Evolutionary conservation across 805 yeast genomes (phyloP).

Genomic region (Candida tallmaniae): DNA sequence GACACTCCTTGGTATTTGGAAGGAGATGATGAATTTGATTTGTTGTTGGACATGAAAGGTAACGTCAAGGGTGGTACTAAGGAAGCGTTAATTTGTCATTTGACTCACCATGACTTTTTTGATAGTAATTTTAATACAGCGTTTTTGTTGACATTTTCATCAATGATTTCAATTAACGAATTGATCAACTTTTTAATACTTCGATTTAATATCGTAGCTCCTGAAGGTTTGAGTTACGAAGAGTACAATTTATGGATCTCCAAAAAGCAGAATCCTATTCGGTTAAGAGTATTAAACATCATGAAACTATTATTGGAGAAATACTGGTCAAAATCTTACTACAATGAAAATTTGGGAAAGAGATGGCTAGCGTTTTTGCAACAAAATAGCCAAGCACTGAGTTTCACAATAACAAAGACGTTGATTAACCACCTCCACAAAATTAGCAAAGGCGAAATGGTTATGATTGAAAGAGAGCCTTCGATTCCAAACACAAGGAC

Average conservation of each 20-base stretch:
- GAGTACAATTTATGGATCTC: conserved; percentile 77
- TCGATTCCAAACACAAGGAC: conserved; percentile 23
- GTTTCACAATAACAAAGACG: conserved; percentile 24
- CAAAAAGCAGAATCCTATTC: conserved; percentile 63
- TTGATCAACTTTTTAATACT: conserved; percentile 55
- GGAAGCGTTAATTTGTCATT: conserved; percentile 71
- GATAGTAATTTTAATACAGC: conserved; percentile 64
- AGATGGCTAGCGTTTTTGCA: conserved; percentile 30
- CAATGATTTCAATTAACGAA: conserved; percentile 65
- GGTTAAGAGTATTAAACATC: conserved; percentile 59
- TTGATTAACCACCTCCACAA: conserved; percentile 20
- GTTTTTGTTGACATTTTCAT: conserved; percentile 68
- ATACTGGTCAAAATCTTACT: conserved; percentile 65
- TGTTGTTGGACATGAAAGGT: conserved; percentile 60
- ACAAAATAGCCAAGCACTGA: conserved; percentile 12
- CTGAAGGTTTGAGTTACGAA: conserved; percentile 81
- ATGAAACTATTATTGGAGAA: conserved; percentile 63
- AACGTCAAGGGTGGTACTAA: conserved; percentile 79
- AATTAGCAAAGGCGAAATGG: conserved; percentile 27
- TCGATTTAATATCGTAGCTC: conserved; percentile 70
- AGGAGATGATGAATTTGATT: conserved; percentile 57
- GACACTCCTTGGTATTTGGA: conserved; percentile 70
- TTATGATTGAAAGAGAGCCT: conserved; percentile 26
- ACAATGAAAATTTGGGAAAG: conserved; percentile 38
- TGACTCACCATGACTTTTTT: conserved; percentile 66